Evolutionary conservation across 495 filamentous ascomycete genomes (phyloP), one percentile per base, ranked within the genome.

Genomic region (Talaromyces stipitatus): DNA sequence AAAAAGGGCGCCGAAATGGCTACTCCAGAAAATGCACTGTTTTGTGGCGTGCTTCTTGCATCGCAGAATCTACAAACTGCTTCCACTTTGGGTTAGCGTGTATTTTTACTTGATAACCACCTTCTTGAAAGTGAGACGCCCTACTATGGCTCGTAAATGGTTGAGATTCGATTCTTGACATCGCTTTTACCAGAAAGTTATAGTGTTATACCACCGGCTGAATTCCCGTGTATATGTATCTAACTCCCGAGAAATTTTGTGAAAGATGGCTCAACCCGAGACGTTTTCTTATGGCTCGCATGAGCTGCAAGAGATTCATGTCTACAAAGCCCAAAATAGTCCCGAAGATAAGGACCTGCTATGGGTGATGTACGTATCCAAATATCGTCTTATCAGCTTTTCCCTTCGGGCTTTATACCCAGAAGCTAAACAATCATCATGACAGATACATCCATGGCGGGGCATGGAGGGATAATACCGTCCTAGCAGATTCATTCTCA

Each of bases 381-480:
- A 23, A 26, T 14, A 4, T 27, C 26, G n/a, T 26, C 16, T 47
- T 23, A n/a, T 2, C 24, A 27, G 22, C 20, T 11, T 11, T 10
- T 2, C 3, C 12, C 2, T 7, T 32, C 30, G 12, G n/a, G n/a
- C 7, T 2, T 9, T 16, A 41, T 41, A 9, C 4, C 11, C 20
- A 32, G 7, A 38, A 55, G n/a, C 36, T 60, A 5, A n/a, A n/a
- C n/a, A n/a, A 11, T 24, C 20, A 29, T 32, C 28, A 10, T 2
- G 27, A 30, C 54, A 83, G 87, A 62, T 91, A 83, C 72, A 85
- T 96, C 67, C 92, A 95, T 72, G 90, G 92, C 62, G 91, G 91
- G 63, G 91, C 87, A 63, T 96, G 89, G 88, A 82, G 88, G 57
- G 91, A 95, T 64, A 90, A 90, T 46, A 67, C 66, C 47, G 69